phyloP scores from a whole-genome alignment of 805 yeast species.

The Brettanomyces sp. region DNA sequence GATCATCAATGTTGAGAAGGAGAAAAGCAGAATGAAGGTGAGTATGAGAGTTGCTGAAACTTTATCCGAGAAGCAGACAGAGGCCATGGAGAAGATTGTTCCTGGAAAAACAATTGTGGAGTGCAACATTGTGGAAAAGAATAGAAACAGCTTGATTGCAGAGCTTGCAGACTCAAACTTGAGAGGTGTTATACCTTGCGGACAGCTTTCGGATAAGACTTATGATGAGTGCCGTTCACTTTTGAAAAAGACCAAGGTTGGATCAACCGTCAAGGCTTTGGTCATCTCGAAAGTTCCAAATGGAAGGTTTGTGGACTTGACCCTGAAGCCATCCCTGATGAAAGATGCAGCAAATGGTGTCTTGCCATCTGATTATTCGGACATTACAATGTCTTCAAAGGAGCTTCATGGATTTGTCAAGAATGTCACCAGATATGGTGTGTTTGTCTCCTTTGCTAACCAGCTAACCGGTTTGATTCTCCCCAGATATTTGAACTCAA shows the following conservation, averaged over 20 bases:
- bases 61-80: slow-evolving; percentile 36
- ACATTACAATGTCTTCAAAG: slow-evolving; percentile 39
- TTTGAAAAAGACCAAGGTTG: slow-evolving; percentile 54
- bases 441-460: slow-evolving; percentile 76
- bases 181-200: slow-evolving; percentile 63
- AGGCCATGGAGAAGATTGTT: slow-evolving; percentile 35
- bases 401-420: slow-evolving; percentile 66
- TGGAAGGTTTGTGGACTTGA: slow-evolving; percentile 49
- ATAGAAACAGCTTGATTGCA: slow-evolving; percentile 62
- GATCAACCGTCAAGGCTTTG: slow-evolving; percentile 49
- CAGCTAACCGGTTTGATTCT: slow-evolving; percentile 75
- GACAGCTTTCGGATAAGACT: slow-evolving; percentile 72
- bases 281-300: slow-evolving; percentile 59
- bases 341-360: slow-evolving; percentile 44
- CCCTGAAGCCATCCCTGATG: slow-evolving; percentile 60
- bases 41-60: slow-evolving; percentile 63
- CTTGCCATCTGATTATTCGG: slow-evolving; percentile 54
- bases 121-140: slow-evolving; percentile 61
- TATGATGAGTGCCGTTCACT: slow-evolving; percentile 61
- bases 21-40: slow-evolving; percentile 49
- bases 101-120: slow-evolving; percentile 56
- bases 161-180: slow-evolving; percentile 44
- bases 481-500: slow-evolving; percentile 58
- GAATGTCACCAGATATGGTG: slow-evolving; percentile 69
- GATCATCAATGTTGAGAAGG: slow-evolving; percentile 47